phyloP scores from a whole-genome alignment of 352 stramenopile genomes.

The Phytopythium vexans region DNA sequence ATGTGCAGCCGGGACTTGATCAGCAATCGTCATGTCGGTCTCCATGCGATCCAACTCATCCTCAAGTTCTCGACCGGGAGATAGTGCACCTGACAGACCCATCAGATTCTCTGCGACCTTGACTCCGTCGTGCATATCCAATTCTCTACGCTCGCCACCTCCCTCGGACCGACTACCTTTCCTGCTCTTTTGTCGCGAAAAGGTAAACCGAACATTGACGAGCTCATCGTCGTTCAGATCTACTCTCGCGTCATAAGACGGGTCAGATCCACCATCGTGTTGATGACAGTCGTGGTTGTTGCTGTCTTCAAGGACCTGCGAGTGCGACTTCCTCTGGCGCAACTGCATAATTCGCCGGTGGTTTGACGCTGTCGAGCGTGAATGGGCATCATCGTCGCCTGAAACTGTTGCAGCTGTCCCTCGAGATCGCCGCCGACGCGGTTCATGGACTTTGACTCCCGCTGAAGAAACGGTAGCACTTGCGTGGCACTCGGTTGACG shows the following conservation, averaged over 20 bases:
- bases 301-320: neutral
- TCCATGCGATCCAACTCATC: constrained; percentile 22
- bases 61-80: constrained; percentile 51
- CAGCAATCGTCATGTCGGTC: no score
- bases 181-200: constrained; percentile 22
- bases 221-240: constrained; percentile 31
- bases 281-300: neutral
- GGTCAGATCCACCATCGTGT: neutral
- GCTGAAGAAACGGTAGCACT: neutral
- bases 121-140: no score
- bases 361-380: constrained; percentile 36
- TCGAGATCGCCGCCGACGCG: neutral
- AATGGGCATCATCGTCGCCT: constrained; percentile 1
- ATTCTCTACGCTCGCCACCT: constrained; percentile 4
- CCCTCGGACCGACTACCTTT: constrained; percentile 9
- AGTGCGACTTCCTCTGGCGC: constrained; percentile 26
- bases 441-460: constrained; percentile 7
- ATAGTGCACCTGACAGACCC: constrained; percentile 42
- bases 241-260: constrained; percentile 1
- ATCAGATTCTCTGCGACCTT: constrained; percentile 8
- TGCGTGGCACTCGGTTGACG: neutral
- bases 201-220: constrained; percentile 55
- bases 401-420: neutral
- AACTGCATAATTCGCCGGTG: constrained; percentile 59
- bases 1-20: no score